A percentile compares a stretch with the other conserved stretches of the same genome.
These are phyloP conservation scores for Candida koratica DNA, from an alignment of 805 yeast species.

Conservation along the genomic window DNA sequence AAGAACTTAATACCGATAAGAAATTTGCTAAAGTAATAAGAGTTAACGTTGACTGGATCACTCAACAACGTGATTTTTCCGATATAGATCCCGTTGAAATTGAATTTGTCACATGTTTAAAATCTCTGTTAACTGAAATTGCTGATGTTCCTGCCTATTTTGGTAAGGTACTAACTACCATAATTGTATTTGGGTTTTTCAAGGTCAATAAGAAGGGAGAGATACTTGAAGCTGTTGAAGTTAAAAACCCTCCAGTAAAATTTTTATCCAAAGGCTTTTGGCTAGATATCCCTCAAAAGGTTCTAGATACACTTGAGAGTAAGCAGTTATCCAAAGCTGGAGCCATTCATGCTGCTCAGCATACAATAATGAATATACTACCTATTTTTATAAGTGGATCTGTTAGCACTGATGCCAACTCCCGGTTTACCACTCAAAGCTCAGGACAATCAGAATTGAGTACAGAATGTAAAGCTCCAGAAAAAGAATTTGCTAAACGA, in stretches of 20 bases:
- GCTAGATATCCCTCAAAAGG: slow-evolving; percentile 77
- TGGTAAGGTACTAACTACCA: slow-evolving; percentile 71
- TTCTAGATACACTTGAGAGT: slow-evolving; percentile 51
- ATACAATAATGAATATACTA: slow-evolving; percentile 74
- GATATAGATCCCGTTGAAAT: slow-evolving; percentile 85
- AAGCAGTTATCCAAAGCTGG: slow-evolving; percentile 74
- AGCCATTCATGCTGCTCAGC: slow-evolving; percentile 96
- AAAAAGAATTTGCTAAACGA: slow-evolving; percentile 82
- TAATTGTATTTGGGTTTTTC: slow-evolving; percentile 87
- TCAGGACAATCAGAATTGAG: slow-evolving; percentile 56
- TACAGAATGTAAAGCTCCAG: slow-evolving; percentile 97
- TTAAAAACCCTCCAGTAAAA: slow-evolving; percentile 77
- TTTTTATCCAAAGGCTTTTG: slow-evolving; percentile 78
- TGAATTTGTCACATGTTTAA: slow-evolving; percentile 56
- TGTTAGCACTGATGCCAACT: slow-evolving; percentile 43
- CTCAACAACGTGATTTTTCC: slow-evolving; percentile 86
- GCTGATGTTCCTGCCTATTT: slow-evolving; percentile 59
- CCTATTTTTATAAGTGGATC: slow-evolving; percentile 73
- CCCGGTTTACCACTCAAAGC: slow-evolving; percentile 22
- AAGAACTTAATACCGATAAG: slow-evolving; percentile 78
- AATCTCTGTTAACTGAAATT: slow-evolving; percentile 18
- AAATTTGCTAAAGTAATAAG: slow-evolving; percentile 79
- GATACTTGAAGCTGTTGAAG: slow-evolving; percentile 91
- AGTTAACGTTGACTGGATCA: slow-evolving; percentile 91
- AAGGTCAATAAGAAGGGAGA: slow-evolving; percentile 72